Conservation (phyloP, 768 basidiomycete species). For the Floccularia luteovirens region DNA sequence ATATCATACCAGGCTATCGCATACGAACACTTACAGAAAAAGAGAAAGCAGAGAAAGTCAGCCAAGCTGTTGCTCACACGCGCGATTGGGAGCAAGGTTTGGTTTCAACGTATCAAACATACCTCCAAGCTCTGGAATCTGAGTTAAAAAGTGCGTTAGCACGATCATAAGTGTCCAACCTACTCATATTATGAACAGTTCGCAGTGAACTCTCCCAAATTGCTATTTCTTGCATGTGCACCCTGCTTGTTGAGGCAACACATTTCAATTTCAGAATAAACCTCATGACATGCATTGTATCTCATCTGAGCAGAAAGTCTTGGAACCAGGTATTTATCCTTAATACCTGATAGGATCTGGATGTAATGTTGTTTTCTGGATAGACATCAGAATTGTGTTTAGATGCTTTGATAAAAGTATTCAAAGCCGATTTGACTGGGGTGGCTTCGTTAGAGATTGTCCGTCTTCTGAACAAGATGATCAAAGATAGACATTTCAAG, state of each 20-base stretch:
- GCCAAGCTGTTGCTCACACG: constrained; percentile 83
- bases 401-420: constrained; percentile 72
- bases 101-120: constrained; percentile 80
- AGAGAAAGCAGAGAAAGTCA: constrained; percentile 89
- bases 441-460: constrained; percentile 81
- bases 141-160: constrained; percentile 72
- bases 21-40: constrained; percentile 86
- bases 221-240: constrained; percentile 83
- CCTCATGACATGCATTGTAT: constrained; percentile 82
- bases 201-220: constrained; percentile 60
- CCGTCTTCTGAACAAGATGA: constrained; percentile 88
- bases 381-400: constrained; percentile 86
- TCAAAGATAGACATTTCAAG: constrained; percentile 87
- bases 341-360: constrained; percentile 6
- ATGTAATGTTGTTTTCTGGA: constrained; percentile 6
- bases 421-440: constrained; percentile 78
- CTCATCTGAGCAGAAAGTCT: constrained; percentile 72
- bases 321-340: constrained; percentile 74
- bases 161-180: constrained; percentile 1
- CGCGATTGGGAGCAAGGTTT: constrained; percentile 97
- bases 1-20: constrained; percentile 92
- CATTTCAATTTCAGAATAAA: constrained; percentile 98
- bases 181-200: constrained; percentile 31
- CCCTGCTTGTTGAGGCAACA: constrained; percentile 70
- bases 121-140: constrained; percentile 75